These are phyloP conservation scores for Microsporum ferrugineum DNA, from an alignment of 2,329 filamentous ascomycete species.

Conservation along the genomic window DNA sequence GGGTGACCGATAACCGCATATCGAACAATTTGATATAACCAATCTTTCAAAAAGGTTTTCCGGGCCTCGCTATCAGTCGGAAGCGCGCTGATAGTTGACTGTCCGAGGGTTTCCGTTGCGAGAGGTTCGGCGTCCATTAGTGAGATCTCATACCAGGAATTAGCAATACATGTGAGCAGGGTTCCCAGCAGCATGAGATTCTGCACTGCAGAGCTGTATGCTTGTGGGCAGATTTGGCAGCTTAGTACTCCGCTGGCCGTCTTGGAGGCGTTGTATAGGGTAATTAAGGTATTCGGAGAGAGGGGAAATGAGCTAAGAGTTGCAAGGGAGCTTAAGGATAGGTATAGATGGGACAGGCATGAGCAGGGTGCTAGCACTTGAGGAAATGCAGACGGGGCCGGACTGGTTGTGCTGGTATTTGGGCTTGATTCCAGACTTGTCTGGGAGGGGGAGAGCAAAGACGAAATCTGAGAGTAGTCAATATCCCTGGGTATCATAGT, in stretches of 20 bases:
- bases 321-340: conserved; percentile 34
- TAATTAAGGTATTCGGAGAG: conserved; percentile 33
- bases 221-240: conserved; percentile 32
- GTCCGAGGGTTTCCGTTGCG: conserved; percentile 25
- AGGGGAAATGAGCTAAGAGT: conserved; percentile 34
- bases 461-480: conserved; percentile 11
- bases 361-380: conserved; percentile 22
- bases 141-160: conserved; percentile 34
- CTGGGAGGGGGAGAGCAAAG: conserved; percentile 7
- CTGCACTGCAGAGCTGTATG: conserved; percentile 33
- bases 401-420: background rate
- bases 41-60: conserved; percentile 26
- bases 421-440: background rate
- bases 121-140: conserved; percentile 28
- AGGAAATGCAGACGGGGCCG: background rate
- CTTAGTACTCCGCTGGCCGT: conserved; percentile 34
- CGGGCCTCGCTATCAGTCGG: conserved; percentile 20
- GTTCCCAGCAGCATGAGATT: conserved; percentile 39
- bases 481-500: conserved; percentile 6
- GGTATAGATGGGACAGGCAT: conserved; percentile 34
- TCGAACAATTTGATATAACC: conserved; percentile 30
- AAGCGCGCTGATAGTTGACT: conserved; percentile 21
- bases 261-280: conserved; percentile 32
- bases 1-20: conserved; percentile 27
- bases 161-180: conserved; percentile 34